phyloP scores from a whole-genome alignment of 2,329 filamentous ascomycete species.

The Colletotrichum abscissum region DNA sequence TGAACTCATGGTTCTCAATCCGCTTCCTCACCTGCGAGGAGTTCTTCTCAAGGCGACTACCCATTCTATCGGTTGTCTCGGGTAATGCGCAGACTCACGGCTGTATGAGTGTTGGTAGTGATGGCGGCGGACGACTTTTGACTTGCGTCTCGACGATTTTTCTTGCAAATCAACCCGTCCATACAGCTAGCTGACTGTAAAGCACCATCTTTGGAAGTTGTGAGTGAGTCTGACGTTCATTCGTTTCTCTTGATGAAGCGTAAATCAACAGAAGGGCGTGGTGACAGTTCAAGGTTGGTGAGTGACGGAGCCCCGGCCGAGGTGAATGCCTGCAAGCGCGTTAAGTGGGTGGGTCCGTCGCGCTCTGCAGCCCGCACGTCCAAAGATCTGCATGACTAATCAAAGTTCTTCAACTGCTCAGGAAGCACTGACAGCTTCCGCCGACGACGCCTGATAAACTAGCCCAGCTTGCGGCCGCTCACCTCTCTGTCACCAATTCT shows the following conservation, averaged over 20 bases:
- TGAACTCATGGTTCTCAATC: conserved; percentile 76
- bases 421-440: conserved; percentile 9
- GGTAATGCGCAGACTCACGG: neutral
- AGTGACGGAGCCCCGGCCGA: neutral
- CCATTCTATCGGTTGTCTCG: conserved; percentile 56
- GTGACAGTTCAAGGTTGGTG: neutral
- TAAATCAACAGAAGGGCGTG: neutral
- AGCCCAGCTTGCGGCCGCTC: neutral
- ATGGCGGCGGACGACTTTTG: neutral
- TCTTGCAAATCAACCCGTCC: neutral
- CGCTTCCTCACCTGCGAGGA: conserved; percentile 71
- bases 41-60: conserved; percentile 71
- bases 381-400: conserved; percentile 33
- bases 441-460: neutral
- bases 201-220: neutral
- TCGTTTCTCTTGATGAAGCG: neutral
- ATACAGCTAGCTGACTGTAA: neutral
- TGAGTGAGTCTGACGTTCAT: neutral
- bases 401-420: neutral
- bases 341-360: conserved; percentile 47
- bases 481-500: neutral
- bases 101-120: neutral
- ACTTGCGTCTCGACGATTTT: neutral
- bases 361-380: conserved; percentile 53
- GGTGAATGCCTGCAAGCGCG: conserved; percentile 42